Conservation (phyloP, 1,139 yeast genomes). For the Yamadazyma oceani region DNA sequence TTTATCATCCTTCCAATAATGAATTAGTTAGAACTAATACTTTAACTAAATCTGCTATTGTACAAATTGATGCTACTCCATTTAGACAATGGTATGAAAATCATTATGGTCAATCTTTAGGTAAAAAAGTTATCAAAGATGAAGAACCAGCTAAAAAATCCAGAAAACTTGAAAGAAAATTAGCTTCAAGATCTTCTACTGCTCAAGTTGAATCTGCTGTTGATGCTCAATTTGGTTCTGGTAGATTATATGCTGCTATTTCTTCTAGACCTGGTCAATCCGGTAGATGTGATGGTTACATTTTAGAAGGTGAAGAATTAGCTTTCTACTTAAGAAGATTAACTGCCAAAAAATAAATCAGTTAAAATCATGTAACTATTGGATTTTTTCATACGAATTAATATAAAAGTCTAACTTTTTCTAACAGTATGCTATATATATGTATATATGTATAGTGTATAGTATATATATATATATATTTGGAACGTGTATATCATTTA, state of each 20-base stretch:
- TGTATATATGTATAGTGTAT: slow-evolving; percentile 3
- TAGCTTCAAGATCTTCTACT: slow-evolving; percentile 84
- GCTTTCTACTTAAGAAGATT: slow-evolving; percentile 99
- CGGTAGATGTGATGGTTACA: slow-evolving; percentile 99
- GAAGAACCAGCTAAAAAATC: slow-evolving; percentile 63
- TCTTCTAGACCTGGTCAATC: slow-evolving; percentile 99
- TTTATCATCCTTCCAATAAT: slow-evolving; percentile 99
- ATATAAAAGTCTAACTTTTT: background rate
- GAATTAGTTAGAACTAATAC: slow-evolving; percentile 99
- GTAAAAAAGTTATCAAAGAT: slow-evolving; percentile 62
- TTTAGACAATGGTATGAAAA: slow-evolving; percentile 99
- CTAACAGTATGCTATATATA: background rate
- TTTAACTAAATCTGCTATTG: slow-evolving; percentile 97
- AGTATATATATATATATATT: slow-evolving; percentile 16
- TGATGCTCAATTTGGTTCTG: slow-evolving; percentile 95
- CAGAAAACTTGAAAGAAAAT: slow-evolving; percentile 84
- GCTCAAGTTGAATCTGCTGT: slow-evolving; percentile 89
- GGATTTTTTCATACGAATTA: slow-evolving; percentile 1
- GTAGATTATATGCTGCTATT: slow-evolving; percentile 97
- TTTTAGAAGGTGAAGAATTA: slow-evolving; percentile 99
- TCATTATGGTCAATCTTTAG: slow-evolving; percentile 93
- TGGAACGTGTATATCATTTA: slow-evolving; percentile 5
- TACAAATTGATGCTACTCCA: slow-evolving; percentile 99
- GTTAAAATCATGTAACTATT: slow-evolving; percentile 3
- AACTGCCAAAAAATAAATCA: slow-evolving; percentile 92